Evolutionary conservation across 495 filamentous ascomycete genomes (phyloP).

Genomic region (Glarea lozoyensis): DNA sequence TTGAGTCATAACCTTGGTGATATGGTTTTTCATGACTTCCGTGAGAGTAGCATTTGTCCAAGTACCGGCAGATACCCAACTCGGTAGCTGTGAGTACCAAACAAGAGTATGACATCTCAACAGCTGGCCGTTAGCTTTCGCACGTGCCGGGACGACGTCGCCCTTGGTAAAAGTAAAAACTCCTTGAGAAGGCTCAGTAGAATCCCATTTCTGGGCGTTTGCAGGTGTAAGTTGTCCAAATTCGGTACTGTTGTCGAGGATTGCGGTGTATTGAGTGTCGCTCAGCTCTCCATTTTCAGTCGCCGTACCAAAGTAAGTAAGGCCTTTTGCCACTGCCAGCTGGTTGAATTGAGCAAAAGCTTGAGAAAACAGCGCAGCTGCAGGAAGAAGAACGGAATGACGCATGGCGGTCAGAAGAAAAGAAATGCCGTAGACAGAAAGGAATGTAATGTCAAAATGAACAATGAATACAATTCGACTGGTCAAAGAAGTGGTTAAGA

Average conservation of each 20-base stretch:
- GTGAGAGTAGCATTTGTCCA: slow-evolving; percentile 48
- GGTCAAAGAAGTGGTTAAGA: too few species aligned
- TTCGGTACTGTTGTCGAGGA: slow-evolving; percentile 27
- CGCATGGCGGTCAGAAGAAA: too few species aligned
- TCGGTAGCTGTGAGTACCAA: slow-evolving; percentile 53
- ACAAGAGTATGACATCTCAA: slow-evolving; percentile 52
- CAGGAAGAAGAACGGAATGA: slow-evolving; percentile 1
- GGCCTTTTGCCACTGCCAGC: slow-evolving; percentile 31
- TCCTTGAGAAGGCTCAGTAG: slow-evolving; percentile 34
- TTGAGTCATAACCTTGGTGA: slow-evolving; percentile 41
- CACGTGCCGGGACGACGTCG: slow-evolving; percentile 42
- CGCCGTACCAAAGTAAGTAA: slow-evolving; percentile 40
- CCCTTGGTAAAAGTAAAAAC: slow-evolving; percentile 41
- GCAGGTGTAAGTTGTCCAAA: slow-evolving; percentile 43
- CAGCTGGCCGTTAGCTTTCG: slow-evolving; percentile 42
- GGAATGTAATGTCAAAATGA: too few species aligned
- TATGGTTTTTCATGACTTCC: slow-evolving; percentile 41
- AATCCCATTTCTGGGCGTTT: slow-evolving; percentile 31
- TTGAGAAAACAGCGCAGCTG: neutral
- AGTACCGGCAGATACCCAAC: slow-evolving; percentile 46
- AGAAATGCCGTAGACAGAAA: too few species aligned
- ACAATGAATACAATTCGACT: too few species aligned
- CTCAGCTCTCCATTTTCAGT: slow-evolving; percentile 35
- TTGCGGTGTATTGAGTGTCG: slow-evolving; percentile 21
- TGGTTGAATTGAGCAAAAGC: slow-evolving; percentile 25